phyloP scores from a whole-genome alignment of 257 asterid genomes.

The Solanum virginianum region DNA sequence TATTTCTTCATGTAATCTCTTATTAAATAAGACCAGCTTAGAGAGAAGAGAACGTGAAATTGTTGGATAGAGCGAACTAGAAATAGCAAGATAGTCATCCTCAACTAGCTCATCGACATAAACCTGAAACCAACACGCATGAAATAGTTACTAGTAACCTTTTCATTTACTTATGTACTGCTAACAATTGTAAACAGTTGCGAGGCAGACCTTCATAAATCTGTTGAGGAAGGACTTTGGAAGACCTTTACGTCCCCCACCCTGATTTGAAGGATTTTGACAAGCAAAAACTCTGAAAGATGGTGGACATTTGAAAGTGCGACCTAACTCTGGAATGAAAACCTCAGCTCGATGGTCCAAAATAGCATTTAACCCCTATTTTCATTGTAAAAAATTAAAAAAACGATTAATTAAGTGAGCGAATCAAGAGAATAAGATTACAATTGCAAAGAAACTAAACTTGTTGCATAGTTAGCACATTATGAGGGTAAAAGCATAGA shows the following conservation, averaged over 20 bases:
- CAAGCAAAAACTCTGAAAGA: conserved; percentile 95
- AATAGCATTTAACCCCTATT: conserved; percentile 85
- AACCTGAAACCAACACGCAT: conserved; percentile 38
- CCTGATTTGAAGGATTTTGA: conserved; percentile 92
- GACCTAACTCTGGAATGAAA: conserved; percentile 89
- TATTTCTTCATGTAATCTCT: conserved; percentile 61
- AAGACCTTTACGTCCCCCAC: conserved; percentile 97
- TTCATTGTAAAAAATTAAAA: not conserved
- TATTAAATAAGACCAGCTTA: conserved; percentile 63
- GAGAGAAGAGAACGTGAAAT: conserved; percentile 34
- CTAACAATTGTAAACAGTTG: not conserved
- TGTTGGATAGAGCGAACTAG: conserved; percentile 64
- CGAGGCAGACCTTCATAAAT: conserved; percentile 67
- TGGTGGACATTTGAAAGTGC: conserved; percentile 67
- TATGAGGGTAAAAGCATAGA: not conserved
- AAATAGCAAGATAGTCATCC: conserved; percentile 72
- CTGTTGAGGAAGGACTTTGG: conserved; percentile 96
- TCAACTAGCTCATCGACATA: conserved; percentile 82
- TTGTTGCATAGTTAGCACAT: not conserved
- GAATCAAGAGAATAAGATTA: not conserved
- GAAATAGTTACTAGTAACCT: not conserved
- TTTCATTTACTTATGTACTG: not conserved
- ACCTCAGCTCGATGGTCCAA: conserved; percentile 99
- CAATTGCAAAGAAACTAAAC: not conserved
- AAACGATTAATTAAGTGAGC: not conserved